Evolutionary conservation across 2,329 filamentous ascomycete genomes (phyloP), one percentile per base, ranked within the genome.

Genomic region (Trichoderma afroharzianum): DNA sequence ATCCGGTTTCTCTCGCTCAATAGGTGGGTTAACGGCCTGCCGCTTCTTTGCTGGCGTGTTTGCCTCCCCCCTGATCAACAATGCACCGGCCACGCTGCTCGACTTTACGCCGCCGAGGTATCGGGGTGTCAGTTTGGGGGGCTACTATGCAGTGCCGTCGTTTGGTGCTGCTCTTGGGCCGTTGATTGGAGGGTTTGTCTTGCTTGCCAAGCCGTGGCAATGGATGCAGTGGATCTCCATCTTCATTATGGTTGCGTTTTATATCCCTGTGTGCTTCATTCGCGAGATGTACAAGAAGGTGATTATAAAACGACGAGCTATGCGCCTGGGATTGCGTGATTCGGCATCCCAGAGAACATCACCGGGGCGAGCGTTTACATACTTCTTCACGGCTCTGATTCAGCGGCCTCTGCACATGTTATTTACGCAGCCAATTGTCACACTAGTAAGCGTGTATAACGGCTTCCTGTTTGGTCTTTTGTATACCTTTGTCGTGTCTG

Each of bases 351-450:
- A 77, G 72, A 71, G 73, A 18, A 76, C 76, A 6, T 77, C 76
- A 2, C 74, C 76, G 0, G 75, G 74, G 7, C 71, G 75, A 4
- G 75, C 76, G 39, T 75, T 78, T 64, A 73, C 76, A 21, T 74
- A 77, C 64, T 78, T 78, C 69, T 74, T 76, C 15, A 78, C 87
- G 68, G 85, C 84, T 73, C 78, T 86, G 71, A 86, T 88, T 73
- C 83, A 86, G 63, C 85, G 91, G 3, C 91, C 92, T 1, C 92
- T 91, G 89, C 82, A 91, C 59, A 85, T 93, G 67, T 85, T 93
- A 8, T 91, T 93, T 83, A 82, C 83, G 70, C 91, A 93, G 77
- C 91, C 91, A 2, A 93, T 93, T 75, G 91, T 93, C 30, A 78
- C 91, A 12, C 80, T 92, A 4, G 83, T 90, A 3, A 88, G 87